A percentile compares a stretch with the other conserved stretches of the same genome.
phyloP scores from a whole-genome alignment of 306 rosid genomes.

The Malus fusca region DNA sequence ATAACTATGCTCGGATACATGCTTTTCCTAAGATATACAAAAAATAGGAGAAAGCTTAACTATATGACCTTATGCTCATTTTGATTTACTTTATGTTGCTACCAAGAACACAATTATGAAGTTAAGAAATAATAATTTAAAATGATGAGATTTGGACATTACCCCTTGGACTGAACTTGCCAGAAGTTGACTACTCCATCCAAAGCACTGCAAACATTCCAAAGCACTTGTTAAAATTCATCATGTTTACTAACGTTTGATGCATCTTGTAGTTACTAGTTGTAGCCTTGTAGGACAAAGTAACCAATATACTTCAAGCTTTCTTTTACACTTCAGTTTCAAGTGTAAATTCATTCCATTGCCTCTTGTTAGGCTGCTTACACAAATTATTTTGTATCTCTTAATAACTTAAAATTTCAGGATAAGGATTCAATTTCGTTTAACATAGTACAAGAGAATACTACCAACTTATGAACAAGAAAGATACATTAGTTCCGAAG shows the following conservation, averaged over 20 bases:
- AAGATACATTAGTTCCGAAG: background rate
- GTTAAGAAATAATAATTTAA: background rate
- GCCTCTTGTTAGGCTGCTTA: background rate
- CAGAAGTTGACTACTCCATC: conserved; percentile 78
- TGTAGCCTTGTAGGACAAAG: background rate
- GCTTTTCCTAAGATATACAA: background rate
- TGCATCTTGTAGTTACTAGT: background rate
- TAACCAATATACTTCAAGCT: background rate
- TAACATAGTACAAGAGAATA: background rate
- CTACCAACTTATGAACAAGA: background rate
- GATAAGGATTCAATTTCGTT: background rate
- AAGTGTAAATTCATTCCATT: background rate
- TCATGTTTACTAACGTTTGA: background rate
- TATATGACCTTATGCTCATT: background rate
- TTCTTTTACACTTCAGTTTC: background rate
- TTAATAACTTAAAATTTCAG: background rate
- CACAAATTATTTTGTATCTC: background rate
- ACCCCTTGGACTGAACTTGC: conserved; percentile 62
- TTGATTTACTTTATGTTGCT: background rate
- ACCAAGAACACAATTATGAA: background rate
- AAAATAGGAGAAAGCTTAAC: background rate
- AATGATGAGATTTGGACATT: conserved; percentile 18
- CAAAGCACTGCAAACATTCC: conserved; percentile 62
- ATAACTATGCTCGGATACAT: background rate
- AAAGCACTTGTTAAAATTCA: conserved; percentile 16